Percentiles rank a stretch among this genome's conserved stretches.
These are phyloP conservation scores for Tetrapisispora pingtungensis DNA, from an alignment of 805 yeast species.

Conservation along the genomic window DNA sequence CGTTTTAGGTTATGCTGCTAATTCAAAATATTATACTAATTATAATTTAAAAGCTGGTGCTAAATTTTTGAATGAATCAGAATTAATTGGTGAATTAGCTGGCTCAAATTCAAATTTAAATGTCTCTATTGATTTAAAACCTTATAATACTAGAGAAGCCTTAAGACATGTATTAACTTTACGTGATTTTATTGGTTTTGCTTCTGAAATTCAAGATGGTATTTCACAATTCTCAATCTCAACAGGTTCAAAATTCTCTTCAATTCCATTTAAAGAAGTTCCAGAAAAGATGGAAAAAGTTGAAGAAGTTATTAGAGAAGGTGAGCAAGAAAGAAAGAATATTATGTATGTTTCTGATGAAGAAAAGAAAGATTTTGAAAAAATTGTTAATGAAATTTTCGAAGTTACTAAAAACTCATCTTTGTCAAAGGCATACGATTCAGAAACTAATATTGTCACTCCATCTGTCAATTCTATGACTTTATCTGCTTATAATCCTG, in stretches of 20 bases:
- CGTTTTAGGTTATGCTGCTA: constrained; percentile 18
- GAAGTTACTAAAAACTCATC: constrained; percentile 12
- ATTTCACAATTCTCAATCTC: constrained; percentile 27
- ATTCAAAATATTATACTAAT: constrained; percentile 25
- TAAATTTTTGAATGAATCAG: constrained; percentile 15
- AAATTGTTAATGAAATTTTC: constrained; percentile 18
- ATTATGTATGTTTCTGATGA: constrained; percentile 22
- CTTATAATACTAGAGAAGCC: constrained; percentile 26
- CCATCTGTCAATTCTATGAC: constrained; percentile 48
- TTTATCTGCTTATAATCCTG: constrained; percentile 81
- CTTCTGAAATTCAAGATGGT: constrained; percentile 25
- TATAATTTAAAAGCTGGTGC: constrained; percentile 14
- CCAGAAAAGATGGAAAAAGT: constrained; percentile 9
- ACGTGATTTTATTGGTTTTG: constrained; percentile 28
- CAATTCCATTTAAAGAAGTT: constrained; percentile 17
- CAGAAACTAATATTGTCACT: constrained; percentile 18
- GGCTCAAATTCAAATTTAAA: constrained; percentile 9
- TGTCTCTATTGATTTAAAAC: constrained; percentile 15
- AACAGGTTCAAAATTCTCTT: constrained; percentile 23
- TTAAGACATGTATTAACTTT: constrained; percentile 23
- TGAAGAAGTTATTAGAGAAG: constrained; percentile 7
- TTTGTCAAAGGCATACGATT: constrained; percentile 10
- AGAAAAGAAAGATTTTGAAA: constrained; percentile 20
- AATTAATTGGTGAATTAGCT: constrained; percentile 11
- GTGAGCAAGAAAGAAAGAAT: constrained; percentile 13